phyloP scores from a whole-genome alignment of 108 stramenopile species.

The Nitzschia palea region DNA sequence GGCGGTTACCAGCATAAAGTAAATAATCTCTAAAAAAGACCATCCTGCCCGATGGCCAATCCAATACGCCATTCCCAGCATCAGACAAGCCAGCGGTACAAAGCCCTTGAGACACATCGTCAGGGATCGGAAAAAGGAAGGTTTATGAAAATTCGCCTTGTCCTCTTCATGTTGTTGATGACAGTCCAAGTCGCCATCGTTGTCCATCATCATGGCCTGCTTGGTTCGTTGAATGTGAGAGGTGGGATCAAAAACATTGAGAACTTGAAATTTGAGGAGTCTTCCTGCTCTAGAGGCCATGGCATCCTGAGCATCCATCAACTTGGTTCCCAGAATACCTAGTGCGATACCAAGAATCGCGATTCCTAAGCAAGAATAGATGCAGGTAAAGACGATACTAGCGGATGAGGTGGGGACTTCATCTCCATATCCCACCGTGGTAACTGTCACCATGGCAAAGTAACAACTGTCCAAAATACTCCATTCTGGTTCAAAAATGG shows the following conservation, averaged over 20 bases:
- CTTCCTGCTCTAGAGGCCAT: neutral
- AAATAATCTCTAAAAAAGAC: neutral
- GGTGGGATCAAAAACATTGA: conserved; percentile 10
- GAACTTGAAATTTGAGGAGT: neutral
- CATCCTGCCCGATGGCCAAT: conserved; percentile 10
- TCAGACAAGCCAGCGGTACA: neutral
- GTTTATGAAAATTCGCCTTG: too few species aligned
- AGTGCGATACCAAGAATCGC: conserved; percentile 12
- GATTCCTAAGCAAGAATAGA: conserved; percentile 6
- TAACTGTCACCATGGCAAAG: conserved; percentile 48
- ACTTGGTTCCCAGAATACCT: conserved; percentile 5
- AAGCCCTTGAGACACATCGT: neutral
- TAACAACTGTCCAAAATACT: conserved; percentile 58
- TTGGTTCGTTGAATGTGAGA: too few species aligned
- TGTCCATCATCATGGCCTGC: too few species aligned
- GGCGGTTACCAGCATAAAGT: conserved; percentile 7
- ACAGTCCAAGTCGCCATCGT: too few species aligned
- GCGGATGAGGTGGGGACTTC: conserved; percentile 6
- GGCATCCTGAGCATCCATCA: conserved; percentile 2
- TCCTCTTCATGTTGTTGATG: too few species aligned
- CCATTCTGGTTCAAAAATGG: conserved; percentile 47
- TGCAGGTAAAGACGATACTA: conserved; percentile 11
- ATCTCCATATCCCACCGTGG: conserved; percentile 51
- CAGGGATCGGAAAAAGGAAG: neutral
- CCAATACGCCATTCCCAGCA: conserved; percentile 5